Base-by-base conservation (phyloP, 148 eudicot species). In the Beta vulgaris region DNA sequence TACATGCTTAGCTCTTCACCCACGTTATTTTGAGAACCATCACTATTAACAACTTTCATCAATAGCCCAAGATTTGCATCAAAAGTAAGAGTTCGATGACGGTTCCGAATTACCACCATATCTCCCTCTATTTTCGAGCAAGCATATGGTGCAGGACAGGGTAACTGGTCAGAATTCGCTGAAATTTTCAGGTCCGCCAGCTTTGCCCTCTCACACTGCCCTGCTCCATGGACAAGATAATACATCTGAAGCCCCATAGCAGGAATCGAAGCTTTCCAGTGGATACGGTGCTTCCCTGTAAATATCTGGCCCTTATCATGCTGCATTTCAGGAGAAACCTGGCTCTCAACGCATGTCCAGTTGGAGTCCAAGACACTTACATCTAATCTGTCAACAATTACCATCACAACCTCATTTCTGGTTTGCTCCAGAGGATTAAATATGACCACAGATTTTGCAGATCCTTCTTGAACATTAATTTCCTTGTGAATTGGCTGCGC, bases 331-430 rank as follows among this genome's bases (percentile, higher is more conserved):
- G 99, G 99, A 82, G 99, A 96, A 63, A 89, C 82, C 81, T 96
- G 99, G 86, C 97, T 92, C 80, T 89, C 87, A 15, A 96, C 81
- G 78, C 99, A 96, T 3, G 98, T 92, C 99, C 99, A 96, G 81
- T 96, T 96, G 35, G 97, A 88, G 80, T 91, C 92, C 80, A 96
- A 74, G 74, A 96, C 86, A 31, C 91, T 87, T 25, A 96, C 90
- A 85, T 91, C 99, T 29, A 94, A 85, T 58, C 85, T 88, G 73
- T 92, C 90, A 71, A 89, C 96, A 62, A 86, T 80, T 40, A 91
- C 89, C 98, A 92, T 91, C 76, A 92, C 98, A 34, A 96, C 81
- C 82, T 96, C 99, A 40, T 87, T 78, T 78, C 97, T 88, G 51
- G 87, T 89, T 81, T 92, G 99, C 87, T 92, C 98, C 46, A 85